Evolutionary conservation across 2,329 filamentous ascomycete species (phyloP).

Genomic region (Calonectria henricotiae): DNA sequence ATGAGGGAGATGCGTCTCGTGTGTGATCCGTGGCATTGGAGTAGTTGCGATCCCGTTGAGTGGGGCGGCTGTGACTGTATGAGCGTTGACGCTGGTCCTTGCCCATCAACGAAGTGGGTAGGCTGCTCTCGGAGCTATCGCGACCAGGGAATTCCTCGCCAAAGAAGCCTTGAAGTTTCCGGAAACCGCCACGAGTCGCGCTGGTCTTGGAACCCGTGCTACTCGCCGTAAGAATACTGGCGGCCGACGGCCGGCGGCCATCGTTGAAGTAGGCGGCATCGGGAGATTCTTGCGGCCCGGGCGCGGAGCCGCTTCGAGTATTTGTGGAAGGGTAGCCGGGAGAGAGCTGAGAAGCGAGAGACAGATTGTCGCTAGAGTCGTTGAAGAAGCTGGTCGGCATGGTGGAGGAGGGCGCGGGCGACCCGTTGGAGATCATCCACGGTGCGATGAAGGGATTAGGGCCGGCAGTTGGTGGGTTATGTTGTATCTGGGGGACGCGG

Average conservation of each 20-base stretch:
- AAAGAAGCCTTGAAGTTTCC: slow-evolving; percentile 93
- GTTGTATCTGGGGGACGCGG: slow-evolving; percentile 74
- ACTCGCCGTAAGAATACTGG: slow-evolving; percentile 85
- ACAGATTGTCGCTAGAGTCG: slow-evolving; percentile 81
- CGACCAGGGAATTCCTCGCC: slow-evolving; percentile 87
- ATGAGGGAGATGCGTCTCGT: slow-evolving; percentile 81
- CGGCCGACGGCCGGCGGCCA: slow-evolving; percentile 87
- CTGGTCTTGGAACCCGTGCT: slow-evolving; percentile 87
- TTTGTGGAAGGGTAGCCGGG: slow-evolving; percentile 74
- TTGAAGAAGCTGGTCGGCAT: slow-evolving; percentile 78
- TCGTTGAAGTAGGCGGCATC: slow-evolving; percentile 77
- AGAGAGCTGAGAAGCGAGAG: slow-evolving; percentile 77
- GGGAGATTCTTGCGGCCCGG: slow-evolving; percentile 73
- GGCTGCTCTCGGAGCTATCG: slow-evolving; percentile 82
- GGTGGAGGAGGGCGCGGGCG: slow-evolving; percentile 58
- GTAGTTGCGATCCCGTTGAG: slow-evolving; percentile 83
- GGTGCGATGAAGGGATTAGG: slow-evolving; percentile 71
- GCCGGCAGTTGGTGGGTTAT: slow-evolving; percentile 66
- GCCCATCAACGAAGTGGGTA: slow-evolving; percentile 65
- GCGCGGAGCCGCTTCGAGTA: slow-evolving; percentile 52
- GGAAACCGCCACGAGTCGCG: slow-evolving; percentile 79
- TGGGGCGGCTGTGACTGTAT: slow-evolving; percentile 72
- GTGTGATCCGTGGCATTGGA: slow-evolving; percentile 83
- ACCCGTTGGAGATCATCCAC: slow-evolving; percentile 69
- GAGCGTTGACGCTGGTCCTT: slow-evolving; percentile 77